A percentile compares a stretch with the other conserved stretches of the same genome.
Evolutionary conservation across 257 asterid genomes (phyloP).

Genomic region (Catharanthus roseus): DNA sequence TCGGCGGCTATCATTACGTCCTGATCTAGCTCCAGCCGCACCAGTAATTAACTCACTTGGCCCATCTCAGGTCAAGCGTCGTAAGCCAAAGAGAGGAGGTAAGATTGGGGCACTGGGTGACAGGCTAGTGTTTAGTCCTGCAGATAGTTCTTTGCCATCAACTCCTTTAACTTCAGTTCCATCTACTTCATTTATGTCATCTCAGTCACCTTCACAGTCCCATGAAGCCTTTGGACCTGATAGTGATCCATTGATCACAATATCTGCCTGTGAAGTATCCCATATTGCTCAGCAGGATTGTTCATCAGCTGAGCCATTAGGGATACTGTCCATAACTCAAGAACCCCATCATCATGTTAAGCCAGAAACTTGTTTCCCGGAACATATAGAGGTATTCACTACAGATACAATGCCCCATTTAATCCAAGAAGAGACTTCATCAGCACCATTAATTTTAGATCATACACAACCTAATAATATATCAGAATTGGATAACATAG

Average conservation of each 20-base stretch:
- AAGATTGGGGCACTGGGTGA: slow-evolving; percentile 32
- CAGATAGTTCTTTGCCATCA: slow-evolving; percentile 27
- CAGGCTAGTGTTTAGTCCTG: slow-evolving; percentile 36
- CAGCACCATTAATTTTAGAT: slow-evolving; percentile 16
- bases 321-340: slow-evolving; percentile 4
- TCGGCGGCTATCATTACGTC: slow-evolving; percentile 43
- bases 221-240: slow-evolving; percentile 37
- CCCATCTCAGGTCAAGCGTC: slow-evolving; percentile 51
- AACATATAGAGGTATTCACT: slow-evolving; percentile 16
- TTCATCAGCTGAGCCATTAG: slow-evolving; percentile 30
- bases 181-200: slow-evolving; percentile 35
- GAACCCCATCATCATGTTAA: slow-evolving; percentile 16
- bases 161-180: slow-evolving; percentile 38
- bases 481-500: slow-evolving; percentile 34
- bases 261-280: slow-evolving; percentile 57
- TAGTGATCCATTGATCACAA: slow-evolving; percentile 32
- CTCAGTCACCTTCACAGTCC: slow-evolving; percentile 29
- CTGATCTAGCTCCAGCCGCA: slow-evolving; percentile 37
- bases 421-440: slow-evolving; percentile 21
- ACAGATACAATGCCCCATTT: slow-evolving; percentile 4
- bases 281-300: slow-evolving; percentile 20
- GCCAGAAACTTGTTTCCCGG: slow-evolving; percentile 33
- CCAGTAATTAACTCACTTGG: slow-evolving; percentile 29
- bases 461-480: slow-evolving; percentile 20
- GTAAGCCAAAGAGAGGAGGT: slow-evolving; percentile 66